Evolutionary conservation across 2,329 filamentous ascomycete genomes (phyloP).

Genomic region (Exophiala sp.): DNA sequence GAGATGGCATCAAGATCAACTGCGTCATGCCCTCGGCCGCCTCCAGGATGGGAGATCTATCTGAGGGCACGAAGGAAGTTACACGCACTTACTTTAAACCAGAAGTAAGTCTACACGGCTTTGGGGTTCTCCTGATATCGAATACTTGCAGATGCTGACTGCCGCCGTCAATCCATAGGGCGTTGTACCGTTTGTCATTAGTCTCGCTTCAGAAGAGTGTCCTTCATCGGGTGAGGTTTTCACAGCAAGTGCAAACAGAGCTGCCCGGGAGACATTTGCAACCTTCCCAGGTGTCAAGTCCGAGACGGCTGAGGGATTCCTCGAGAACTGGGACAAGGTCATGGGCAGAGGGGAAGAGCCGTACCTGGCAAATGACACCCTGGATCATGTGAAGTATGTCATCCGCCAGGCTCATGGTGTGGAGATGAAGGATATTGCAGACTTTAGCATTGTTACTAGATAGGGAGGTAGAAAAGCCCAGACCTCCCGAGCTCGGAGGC

Average conservation of each 20-base stretch:
- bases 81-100: conserved; percentile 11
- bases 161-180: neutral
- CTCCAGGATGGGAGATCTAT: conserved; percentile 16
- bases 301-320: conserved; percentile 9
- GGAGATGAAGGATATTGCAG: conserved; percentile 18
- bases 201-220: conserved; percentile 14
- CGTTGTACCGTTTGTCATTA: conserved; percentile 9
- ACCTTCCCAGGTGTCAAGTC: conserved; percentile 13
- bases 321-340: conserved; percentile 14
- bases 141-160: too few relatives aligned
- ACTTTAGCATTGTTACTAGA: too few relatives aligned
- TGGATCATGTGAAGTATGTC: conserved; percentile 17
- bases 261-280: conserved; percentile 12
- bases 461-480: too few relatives aligned
- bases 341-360: conserved; percentile 9
- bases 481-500: too few relatives aligned
- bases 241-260: conserved; percentile 8
- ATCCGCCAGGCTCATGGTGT: conserved; percentile 9
- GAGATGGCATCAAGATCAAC: conserved; percentile 18
- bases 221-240: conserved; percentile 15
- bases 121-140: too few relatives aligned
- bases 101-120: conserved; percentile 15
- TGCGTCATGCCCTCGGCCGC: conserved; percentile 14
- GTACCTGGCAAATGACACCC: conserved; percentile 6
- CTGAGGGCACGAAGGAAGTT: conserved; percentile 14